Conservation (phyloP, 768 basidiomycete genomes). For the Paxillus ammoniavirescens region DNA sequence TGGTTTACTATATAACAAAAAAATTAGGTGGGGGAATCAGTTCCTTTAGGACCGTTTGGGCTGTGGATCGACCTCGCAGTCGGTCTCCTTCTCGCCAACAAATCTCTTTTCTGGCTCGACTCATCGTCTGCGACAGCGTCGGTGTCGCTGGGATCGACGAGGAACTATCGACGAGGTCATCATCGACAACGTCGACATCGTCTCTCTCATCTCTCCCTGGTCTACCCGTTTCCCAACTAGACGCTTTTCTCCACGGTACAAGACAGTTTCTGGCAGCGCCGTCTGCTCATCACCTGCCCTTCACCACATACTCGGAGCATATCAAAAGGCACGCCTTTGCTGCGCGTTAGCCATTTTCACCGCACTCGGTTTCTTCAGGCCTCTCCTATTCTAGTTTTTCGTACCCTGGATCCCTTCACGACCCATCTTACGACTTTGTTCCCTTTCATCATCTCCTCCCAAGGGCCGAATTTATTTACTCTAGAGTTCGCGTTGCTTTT, state of each 20-base stretch:
- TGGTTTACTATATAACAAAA: slow-evolving; percentile 23
- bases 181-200: slow-evolving; percentile 21
- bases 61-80: slow-evolving; percentile 48
- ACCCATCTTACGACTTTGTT: slow-evolving; percentile 63
- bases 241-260: slow-evolving; percentile 15
- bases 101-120: slow-evolving; percentile 30
- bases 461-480: slow-evolving; percentile 40
- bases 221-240: background rate
- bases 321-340: slow-evolving; percentile 90
- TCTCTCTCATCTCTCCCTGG: background rate
- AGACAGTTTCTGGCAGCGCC: slow-evolving; percentile 15
- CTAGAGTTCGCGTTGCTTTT: slow-evolving; percentile 41
- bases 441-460: slow-evolving; percentile 37
- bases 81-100: slow-evolving; percentile 41
- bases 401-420: slow-evolving; percentile 48
- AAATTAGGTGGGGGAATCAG: slow-evolving; percentile 5
- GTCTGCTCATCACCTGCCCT: slow-evolving; percentile 10
- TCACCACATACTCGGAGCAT: slow-evolving; percentile 33
- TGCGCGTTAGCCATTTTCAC: slow-evolving; percentile 75
- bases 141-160: slow-evolving; percentile 40
- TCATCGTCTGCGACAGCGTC: slow-evolving; percentile 43
- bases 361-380: slow-evolving; percentile 24
- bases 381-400: slow-evolving; percentile 31
- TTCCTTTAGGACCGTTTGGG: slow-evolving; percentile 30
- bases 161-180: slow-evolving; percentile 29